Conservation (phyloP, 139 green algal genomes). For the Monoraphidium neglectum region DNA sequence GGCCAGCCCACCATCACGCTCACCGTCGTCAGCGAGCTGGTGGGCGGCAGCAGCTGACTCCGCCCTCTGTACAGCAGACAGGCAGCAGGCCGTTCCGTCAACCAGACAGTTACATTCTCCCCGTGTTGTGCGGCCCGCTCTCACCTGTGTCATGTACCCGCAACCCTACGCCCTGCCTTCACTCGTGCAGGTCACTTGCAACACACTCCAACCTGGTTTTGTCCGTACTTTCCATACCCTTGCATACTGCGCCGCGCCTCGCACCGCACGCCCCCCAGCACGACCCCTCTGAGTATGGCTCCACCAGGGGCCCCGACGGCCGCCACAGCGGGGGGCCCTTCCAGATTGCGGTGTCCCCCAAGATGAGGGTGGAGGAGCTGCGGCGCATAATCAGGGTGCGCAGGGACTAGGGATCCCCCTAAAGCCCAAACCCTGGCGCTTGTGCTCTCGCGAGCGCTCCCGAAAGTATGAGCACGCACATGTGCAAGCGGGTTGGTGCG, state of each 20-base stretch:
- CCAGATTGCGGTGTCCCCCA: slow-evolving; percentile 63
- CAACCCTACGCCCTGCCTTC: too few species aligned
- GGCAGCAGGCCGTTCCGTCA: too few species aligned
- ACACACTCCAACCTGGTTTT: too few species aligned
- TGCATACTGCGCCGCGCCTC: background rate
- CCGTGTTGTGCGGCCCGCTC: too few species aligned
- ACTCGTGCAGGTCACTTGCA: too few species aligned
- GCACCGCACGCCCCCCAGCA: slow-evolving; percentile 54
- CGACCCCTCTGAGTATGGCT: slow-evolving; percentile 78
- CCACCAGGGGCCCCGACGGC: slow-evolving; percentile 48
- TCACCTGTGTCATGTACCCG: too few species aligned
- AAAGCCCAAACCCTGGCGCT: background rate
- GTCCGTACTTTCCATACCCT: too few species aligned
- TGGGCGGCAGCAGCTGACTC: slow-evolving; percentile 37
- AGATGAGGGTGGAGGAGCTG: slow-evolving; percentile 85
- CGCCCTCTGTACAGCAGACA: too few species aligned
- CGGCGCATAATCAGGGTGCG: slow-evolving; percentile 70
- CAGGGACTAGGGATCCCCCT: background rate
- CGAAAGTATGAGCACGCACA: background rate
- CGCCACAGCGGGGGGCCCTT: slow-evolving; percentile 82
- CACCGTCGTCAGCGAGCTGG: slow-evolving; percentile 74
- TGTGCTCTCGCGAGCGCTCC: background rate
- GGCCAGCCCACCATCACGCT: slow-evolving; percentile 72
- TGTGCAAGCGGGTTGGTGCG: background rate
- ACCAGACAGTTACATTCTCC: too few species aligned